Evolutionary conservation across 2,329 filamentous ascomycete genomes (phyloP).

Genomic region (Mariannaea elegans): DNA sequence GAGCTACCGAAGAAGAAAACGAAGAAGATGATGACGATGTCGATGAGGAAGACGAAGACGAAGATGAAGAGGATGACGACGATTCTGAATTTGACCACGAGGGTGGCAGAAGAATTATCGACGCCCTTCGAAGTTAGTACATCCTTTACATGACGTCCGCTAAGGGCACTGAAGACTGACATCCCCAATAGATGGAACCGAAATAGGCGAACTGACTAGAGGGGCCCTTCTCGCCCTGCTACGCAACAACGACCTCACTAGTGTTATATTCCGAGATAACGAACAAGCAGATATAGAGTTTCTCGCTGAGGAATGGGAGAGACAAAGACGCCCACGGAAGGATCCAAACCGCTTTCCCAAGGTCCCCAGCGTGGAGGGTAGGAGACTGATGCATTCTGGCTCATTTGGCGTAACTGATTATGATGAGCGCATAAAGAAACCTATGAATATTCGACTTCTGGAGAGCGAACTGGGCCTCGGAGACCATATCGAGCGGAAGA

Average conservation of each 20-base stretch:
- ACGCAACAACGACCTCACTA: slow-evolving; percentile 49
- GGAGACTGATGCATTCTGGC: slow-evolving; percentile 82
- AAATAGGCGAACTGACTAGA: slow-evolving; percentile 44
- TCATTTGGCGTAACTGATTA: slow-evolving; percentile 77
- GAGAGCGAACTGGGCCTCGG: slow-evolving; percentile 84
- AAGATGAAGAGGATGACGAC: background rate
- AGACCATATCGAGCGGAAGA: slow-evolving; percentile 63
- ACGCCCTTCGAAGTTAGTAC: background rate
- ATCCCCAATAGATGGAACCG: slow-evolving; percentile 33
- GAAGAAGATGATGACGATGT: slow-evolving; percentile 35
- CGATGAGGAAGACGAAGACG: background rate
- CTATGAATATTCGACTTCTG: slow-evolving; percentile 75
- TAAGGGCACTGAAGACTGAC: slow-evolving; percentile 6
- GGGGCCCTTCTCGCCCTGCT: slow-evolving; percentile 53
- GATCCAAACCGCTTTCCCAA: slow-evolving; percentile 77
- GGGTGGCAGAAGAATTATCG: background rate
- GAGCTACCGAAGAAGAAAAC: slow-evolving; percentile 30
- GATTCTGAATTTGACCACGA: background rate
- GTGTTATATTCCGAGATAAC: slow-evolving; percentile 48
- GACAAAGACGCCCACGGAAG: slow-evolving; percentile 51
- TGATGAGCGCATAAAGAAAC: slow-evolving; percentile 62
- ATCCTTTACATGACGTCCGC: background rate
- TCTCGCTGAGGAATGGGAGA: slow-evolving; percentile 51
- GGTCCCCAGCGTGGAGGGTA: slow-evolving; percentile 81
- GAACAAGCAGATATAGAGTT: slow-evolving; percentile 49